These are phyloP conservation scores for Ogataea hybrid DNA, from an alignment of 1,139 yeast species.

Conservation along the genomic window DNA sequence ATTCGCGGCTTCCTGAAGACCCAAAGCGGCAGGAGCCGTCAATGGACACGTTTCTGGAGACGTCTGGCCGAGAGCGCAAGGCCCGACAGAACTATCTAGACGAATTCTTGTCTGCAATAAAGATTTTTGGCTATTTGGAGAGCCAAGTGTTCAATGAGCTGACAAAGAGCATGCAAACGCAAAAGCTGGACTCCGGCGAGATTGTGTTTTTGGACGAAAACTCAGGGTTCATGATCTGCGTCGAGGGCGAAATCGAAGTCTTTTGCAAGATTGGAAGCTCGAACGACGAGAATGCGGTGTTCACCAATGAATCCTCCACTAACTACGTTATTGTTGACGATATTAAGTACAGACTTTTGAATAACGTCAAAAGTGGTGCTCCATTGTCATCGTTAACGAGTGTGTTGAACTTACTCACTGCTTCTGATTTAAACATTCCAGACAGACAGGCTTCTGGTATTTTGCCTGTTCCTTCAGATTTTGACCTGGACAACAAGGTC, in stretches of 20 bases:
- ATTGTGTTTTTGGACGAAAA: conserved; percentile 61
- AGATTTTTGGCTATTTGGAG: conserved; percentile 91
- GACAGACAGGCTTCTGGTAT: conserved; percentile 3
- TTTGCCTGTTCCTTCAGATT: conserved; percentile 17
- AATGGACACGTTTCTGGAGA: conserved; percentile 41
- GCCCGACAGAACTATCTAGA: conserved; percentile 65
- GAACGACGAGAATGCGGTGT: conserved; percentile 16
- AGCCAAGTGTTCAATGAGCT: conserved; percentile 88
- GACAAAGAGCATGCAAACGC: conserved; percentile 89
- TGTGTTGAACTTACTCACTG: conserved; percentile 69
- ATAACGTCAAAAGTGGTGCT: conserved; percentile 81
- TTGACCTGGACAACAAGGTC: conserved; percentile 16
- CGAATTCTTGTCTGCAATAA: conserved; percentile 86
- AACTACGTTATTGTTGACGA: conserved; percentile 39
- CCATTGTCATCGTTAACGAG: conserved; percentile 83
- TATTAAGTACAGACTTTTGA: conserved; percentile 69
- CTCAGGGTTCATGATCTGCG: conserved; percentile 89
- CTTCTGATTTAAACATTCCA: conserved; percentile 24
- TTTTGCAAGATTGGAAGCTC: conserved; percentile 52
- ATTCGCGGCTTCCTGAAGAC: conserved; percentile 52
- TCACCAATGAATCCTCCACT: conserved; percentile 22
- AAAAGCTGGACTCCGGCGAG: conserved; percentile 76
- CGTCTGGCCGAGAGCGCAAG: conserved; percentile 36
- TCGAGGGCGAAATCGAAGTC: conserved; percentile 85
- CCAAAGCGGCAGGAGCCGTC: conserved; percentile 43